Conservation (phyloP, 345 rosid species). For the Populus simonii region DNA sequence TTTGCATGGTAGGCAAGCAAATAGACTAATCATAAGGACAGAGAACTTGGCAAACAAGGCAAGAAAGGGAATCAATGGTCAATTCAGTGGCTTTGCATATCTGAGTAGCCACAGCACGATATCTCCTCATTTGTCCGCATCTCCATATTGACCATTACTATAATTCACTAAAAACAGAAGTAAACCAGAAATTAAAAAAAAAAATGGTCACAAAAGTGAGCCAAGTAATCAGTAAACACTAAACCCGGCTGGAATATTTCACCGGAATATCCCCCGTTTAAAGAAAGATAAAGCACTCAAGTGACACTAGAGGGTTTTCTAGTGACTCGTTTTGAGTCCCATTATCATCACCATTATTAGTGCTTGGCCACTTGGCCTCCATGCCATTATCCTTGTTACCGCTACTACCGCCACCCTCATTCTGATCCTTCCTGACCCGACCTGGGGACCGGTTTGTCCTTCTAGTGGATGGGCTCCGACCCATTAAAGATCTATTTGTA, state of each 20-base stretch:
- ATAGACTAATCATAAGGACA: neutral
- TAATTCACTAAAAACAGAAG: constrained; percentile 4
- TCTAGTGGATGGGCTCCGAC: constrained; percentile 49
- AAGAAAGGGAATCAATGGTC: neutral
- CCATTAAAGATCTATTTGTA: constrained; percentile 49
- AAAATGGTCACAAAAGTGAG: neutral
- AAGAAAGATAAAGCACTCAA: constrained; percentile 90
- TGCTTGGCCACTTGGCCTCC: constrained; percentile 13
- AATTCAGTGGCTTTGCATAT: constrained; percentile 14
- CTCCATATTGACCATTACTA: constrained; percentile 15
- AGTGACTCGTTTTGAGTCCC: constrained; percentile 44
- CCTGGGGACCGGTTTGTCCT: constrained; percentile 60
- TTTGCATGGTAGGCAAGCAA: neutral
- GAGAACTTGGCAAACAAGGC: neutral
- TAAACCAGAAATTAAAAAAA: neutral
- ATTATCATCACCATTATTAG: neutral
- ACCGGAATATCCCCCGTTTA: constrained; percentile 18
- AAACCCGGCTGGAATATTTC: neutral
- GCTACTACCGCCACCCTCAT: constrained; percentile 5
- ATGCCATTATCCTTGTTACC: neutral
- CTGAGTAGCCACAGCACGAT: neutral
- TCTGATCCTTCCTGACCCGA: constrained; percentile 42
- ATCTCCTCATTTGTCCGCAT: neutral
- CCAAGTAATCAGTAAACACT: neutral
- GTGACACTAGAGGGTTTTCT: constrained; percentile 77